Percentiles rank a stretch among this genome's conserved stretches.
These are phyloP conservation scores for Penicillium sp. DNA, from an alignment of 2,329 filamentous ascomycete genomes.

Conservation along the genomic window DNA sequence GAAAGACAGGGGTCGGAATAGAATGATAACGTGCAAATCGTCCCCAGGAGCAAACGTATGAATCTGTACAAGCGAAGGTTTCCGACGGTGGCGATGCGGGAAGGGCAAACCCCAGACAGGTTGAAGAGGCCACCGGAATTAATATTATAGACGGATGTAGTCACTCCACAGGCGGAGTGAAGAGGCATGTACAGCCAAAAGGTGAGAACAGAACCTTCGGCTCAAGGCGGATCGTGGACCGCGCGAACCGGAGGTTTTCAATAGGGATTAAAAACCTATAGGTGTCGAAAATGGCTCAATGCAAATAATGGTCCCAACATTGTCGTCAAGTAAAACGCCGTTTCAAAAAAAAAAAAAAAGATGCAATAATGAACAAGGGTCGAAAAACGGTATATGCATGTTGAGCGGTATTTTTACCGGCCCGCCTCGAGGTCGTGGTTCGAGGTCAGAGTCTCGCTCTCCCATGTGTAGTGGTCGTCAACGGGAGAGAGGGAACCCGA, in stretches of 20 bases:
- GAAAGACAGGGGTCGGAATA: constrained; percentile 33
- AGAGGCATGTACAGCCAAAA: constrained; percentile 39
- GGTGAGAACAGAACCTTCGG: constrained; percentile 20
- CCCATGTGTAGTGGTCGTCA: constrained; percentile 53
- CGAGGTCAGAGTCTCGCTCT: constrained; percentile 38
- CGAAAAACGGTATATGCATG: constrained; percentile 22
- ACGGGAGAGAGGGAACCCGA: constrained; percentile 60
- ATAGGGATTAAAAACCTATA: constrained; percentile 35
- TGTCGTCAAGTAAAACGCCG: constrained; percentile 39
- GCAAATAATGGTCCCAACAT: constrained; percentile 32
- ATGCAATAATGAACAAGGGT: constrained; percentile 27
- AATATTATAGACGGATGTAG: constrained; percentile 38
- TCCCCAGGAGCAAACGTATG: constrained; percentile 10
- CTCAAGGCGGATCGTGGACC: constrained; percentile 19
- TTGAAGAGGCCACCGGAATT: constrained; percentile 32
- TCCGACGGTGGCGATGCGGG: constrained; percentile 25
- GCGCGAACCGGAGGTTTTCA: constrained; percentile 22
- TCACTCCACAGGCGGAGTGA: constrained; percentile 16
- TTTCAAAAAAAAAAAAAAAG: constrained; percentile 17
- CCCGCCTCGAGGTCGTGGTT: constrained; percentile 40
- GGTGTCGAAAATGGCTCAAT: constrained; percentile 39
- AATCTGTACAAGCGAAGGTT: constrained; percentile 39
- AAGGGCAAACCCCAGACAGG: constrained; percentile 12
- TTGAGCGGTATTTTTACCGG: constrained; percentile 25
- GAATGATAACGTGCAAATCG: constrained; percentile 22